A percentile compares a stretch with the other conserved stretches of the same genome.
phyloP scores from a whole-genome alignment of 352 stramenopile genomes.

The Phytophthora pseudosyringae region DNA sequence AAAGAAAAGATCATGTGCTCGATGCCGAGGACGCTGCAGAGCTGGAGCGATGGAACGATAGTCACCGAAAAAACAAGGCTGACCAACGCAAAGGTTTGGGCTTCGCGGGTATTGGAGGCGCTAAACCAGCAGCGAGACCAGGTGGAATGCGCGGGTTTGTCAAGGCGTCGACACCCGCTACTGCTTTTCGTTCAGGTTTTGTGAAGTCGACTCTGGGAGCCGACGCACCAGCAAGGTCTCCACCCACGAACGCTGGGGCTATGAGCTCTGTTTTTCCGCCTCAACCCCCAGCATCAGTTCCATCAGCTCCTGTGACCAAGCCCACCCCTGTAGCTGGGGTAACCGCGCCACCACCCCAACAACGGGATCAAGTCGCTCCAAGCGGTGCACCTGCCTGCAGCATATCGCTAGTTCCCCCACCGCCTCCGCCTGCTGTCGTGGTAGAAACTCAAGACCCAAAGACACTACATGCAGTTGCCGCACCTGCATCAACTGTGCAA shows the following conservation, averaged over 20 bases:
- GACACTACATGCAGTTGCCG: background rate
- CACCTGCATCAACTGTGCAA: background rate
- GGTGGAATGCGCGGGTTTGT: slow-evolving; percentile 36
- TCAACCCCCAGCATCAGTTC: background rate
- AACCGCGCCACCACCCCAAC: slow-evolving; percentile 1
- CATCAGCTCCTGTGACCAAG: background rate
- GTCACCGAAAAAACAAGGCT: slow-evolving; percentile 57
- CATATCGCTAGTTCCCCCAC: slow-evolving; percentile 13
- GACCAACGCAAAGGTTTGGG: slow-evolving; percentile 78
- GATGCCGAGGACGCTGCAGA: slow-evolving; percentile 60
- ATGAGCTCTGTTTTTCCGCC: slow-evolving; percentile 2
- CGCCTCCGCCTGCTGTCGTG: slow-evolving; percentile 7
- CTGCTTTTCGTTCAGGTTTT: slow-evolving; percentile 42
- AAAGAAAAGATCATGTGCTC: slow-evolving; percentile 11
- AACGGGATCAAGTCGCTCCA: slow-evolving; percentile 4
- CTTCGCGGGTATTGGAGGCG: slow-evolving; percentile 39
- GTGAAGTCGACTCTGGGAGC: slow-evolving; percentile 42
- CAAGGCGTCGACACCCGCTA: slow-evolving; percentile 29
- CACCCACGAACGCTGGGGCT: background rate
- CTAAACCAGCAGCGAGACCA: slow-evolving; percentile 8
- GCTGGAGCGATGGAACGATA: slow-evolving; percentile 67
- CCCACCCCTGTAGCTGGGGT: background rate
- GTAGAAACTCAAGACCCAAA: slow-evolving; percentile 8
- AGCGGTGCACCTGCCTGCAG: slow-evolving; percentile 1
- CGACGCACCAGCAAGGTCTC: slow-evolving; percentile 9